A percentile compares a stretch with the other conserved stretches of the same genome.
Conservation (phyloP, 2,329 filamentous ascomycete genomes). For the Lizonia empirigonia region DNA sequence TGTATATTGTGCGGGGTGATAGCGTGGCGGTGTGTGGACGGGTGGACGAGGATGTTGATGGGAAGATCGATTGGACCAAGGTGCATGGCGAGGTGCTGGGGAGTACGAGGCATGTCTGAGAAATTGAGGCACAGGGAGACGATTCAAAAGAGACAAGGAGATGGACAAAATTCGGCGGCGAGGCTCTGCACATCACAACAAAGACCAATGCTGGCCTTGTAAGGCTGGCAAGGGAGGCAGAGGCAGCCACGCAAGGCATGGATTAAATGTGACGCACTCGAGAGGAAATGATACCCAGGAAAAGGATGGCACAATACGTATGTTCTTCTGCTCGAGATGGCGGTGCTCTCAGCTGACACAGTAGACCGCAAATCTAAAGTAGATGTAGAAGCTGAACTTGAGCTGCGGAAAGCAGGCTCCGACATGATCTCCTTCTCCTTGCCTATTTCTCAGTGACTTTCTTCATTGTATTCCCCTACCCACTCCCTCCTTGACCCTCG, state of each 20-base stretch:
- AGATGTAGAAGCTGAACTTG: background rate
- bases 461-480: conserved; percentile 43
- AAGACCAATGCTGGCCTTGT: too few relatives aligned
- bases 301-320: conserved; percentile 10
- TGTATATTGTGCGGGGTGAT: conserved; percentile 92
- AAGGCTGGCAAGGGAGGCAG: too few relatives aligned
- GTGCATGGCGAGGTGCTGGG: conserved; percentile 85
- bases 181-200: background rate
- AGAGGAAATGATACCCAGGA: conserved; percentile 19
- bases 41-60: conserved; percentile 87
- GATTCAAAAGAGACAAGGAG: background rate
- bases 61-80: conserved; percentile 88
- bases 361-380: background rate
- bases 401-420: background rate
- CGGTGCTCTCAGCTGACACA: conserved; percentile 3
- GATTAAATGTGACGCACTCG: background rate
- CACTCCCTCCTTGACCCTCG: conserved; percentile 46
- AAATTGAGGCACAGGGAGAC: background rate
- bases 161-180: background rate
- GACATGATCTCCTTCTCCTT: background rate
- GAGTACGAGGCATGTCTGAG: conserved; percentile 73
- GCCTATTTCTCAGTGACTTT: background rate
- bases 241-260: background rate
- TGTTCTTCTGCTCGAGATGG: conserved; percentile 2
- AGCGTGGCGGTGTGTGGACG: conserved; percentile 90